phyloP scores from a whole-genome alignment of 306 rosid species.

The Lotus japonicus region DNA sequence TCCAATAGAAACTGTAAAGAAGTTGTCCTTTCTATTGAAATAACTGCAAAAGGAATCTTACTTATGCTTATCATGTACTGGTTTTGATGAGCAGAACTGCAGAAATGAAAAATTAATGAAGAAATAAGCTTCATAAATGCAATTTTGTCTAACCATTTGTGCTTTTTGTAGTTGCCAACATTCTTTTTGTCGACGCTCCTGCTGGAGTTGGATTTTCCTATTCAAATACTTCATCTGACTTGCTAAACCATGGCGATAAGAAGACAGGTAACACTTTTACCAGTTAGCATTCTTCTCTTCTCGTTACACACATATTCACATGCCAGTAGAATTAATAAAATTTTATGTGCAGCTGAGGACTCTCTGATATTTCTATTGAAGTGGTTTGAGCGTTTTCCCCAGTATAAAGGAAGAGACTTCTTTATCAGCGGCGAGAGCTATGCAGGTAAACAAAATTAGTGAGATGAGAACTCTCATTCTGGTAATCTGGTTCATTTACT shows the following conservation, averaged over 20 bases:
- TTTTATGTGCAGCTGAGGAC: slow-evolving; percentile 63
- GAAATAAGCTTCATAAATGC: not conserved
- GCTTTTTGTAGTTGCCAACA: slow-evolving; percentile 64
- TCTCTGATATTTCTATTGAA: slow-evolving; percentile 54
- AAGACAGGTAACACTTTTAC: slow-evolving; percentile 50
- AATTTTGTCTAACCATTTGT: slow-evolving; percentile 12
- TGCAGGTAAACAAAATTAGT: slow-evolving; percentile 49
- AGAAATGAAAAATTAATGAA: not conserved
- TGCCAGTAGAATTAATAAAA: not conserved
- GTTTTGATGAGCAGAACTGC: not conserved
- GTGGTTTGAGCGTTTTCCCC: slow-evolving; percentile 87
- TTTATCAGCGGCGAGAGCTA: slow-evolving; percentile 85
- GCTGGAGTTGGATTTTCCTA: slow-evolving; percentile 96
- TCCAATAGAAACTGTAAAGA: not conserved
- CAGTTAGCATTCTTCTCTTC: not conserved
- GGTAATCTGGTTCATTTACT: not conserved
- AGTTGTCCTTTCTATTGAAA: not conserved
- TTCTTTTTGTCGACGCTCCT: slow-evolving; percentile 79
- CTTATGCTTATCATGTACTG: not conserved
- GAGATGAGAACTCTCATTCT: slow-evolving; percentile 1
- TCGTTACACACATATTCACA: not conserved
- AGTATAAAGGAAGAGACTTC: slow-evolving; percentile 56
- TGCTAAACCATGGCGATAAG: slow-evolving; percentile 62
- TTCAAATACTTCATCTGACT: slow-evolving; percentile 66
- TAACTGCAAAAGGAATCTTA: not conserved